phyloP scores from a whole-genome alignment of 2,329 filamentous ascomycete genomes.

The Ophiostoma piceae region DNA sequence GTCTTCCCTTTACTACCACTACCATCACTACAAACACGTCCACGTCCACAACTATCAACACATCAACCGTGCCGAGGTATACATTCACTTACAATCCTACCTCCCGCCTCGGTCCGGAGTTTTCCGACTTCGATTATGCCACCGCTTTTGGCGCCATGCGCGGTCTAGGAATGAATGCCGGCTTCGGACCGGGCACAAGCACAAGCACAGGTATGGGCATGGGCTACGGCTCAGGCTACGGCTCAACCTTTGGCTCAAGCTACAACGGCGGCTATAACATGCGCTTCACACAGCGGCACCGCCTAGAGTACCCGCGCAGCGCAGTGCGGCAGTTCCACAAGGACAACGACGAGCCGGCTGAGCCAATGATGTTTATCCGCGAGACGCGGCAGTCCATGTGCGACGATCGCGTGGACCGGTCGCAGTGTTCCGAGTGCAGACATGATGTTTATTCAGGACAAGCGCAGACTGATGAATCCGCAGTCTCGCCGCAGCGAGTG shows the following conservation, averaged over 20 bases:
- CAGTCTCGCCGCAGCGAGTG: conserved; percentile 23
- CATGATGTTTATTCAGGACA: not conserved
- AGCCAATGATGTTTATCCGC: conserved; percentile 2
- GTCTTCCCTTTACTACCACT: not conserved
- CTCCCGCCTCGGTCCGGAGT: not conserved
- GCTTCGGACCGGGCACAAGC: not conserved
- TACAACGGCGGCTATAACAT: not conserved
- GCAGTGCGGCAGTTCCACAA: conserved; percentile 21
- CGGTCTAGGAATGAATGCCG: not conserved
- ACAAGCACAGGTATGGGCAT: too few species aligned
- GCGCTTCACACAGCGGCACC: not conserved
- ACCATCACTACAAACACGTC: not conserved
- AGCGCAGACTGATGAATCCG: not conserved
- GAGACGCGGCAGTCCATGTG: conserved; percentile 21
- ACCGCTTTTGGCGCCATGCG: not conserved
- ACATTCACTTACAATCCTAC: not conserved
- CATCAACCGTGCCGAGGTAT: not conserved
- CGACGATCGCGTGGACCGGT: conserved; percentile 18
- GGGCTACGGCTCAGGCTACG: not conserved
- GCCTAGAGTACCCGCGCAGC: conserved; percentile 21
- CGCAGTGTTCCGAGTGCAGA: conserved; percentile 20
- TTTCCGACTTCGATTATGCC: not conserved
- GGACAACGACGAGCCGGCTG: conserved; percentile 24
- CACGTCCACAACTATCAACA: not conserved
- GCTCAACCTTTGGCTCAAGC: not conserved